Percentiles rank a stretch among this genome's conserved stretches.
These are phyloP conservation scores for Teunomyces stri DNA, from an alignment of 805 yeast species.

Conservation along the genomic window DNA sequence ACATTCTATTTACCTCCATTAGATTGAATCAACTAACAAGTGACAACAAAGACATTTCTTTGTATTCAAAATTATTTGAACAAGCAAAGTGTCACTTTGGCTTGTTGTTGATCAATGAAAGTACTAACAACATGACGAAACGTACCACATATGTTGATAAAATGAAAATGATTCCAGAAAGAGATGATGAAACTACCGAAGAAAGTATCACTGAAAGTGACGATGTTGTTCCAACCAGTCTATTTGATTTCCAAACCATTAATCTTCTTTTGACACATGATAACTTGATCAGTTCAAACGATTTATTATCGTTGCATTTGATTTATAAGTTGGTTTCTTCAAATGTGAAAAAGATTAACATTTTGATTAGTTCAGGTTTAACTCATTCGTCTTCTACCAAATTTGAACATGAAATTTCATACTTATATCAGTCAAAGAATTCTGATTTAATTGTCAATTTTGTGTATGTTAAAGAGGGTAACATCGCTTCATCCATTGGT, in stretches of 20 bases:
- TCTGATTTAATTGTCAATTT: slow-evolving; percentile 12
- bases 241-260: slow-evolving; percentile 15
- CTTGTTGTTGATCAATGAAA: slow-evolving; percentile 24
- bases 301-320: slow-evolving; percentile 30
- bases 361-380: slow-evolving; percentile 16
- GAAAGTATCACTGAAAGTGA: slow-evolving; percentile 6
- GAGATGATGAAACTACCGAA: background rate
- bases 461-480: slow-evolving; percentile 15
- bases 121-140: background rate
- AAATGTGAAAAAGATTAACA: slow-evolving; percentile 13
- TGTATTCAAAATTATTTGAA: slow-evolving; percentile 26
- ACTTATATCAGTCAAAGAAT: slow-evolving; percentile 8
- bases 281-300: slow-evolving; percentile 32
- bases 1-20: slow-evolving; percentile 26
- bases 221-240: slow-evolving; percentile 7
- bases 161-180: background rate
- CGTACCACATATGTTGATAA: background rate
- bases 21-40: slow-evolving; percentile 15
- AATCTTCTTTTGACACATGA: slow-evolving; percentile 31
- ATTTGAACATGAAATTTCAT: slow-evolving; percentile 10
- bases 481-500: slow-evolving; percentile 13
- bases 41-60: slow-evolving; percentile 19
- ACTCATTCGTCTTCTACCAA: slow-evolving; percentile 8
- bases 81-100: slow-evolving; percentile 31
- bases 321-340: slow-evolving; percentile 19